These are phyloP conservation scores for Tylopilus cervinicoccineus DNA, from an alignment of 768 basidiomycete genomes.

Conservation along the genomic window DNA sequence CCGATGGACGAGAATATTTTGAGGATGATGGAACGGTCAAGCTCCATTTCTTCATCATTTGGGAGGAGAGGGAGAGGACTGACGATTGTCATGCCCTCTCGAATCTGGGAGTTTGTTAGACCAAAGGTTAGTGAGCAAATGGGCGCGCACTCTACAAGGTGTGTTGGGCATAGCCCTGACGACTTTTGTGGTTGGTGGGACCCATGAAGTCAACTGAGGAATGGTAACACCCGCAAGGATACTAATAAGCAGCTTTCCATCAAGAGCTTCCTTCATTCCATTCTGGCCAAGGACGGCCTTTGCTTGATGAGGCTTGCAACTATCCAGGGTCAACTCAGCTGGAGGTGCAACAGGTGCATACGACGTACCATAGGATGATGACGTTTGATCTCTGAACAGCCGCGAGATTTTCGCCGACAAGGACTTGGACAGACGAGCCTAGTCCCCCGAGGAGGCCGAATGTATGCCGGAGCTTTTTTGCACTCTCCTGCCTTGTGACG, in stretches of 20 bases:
- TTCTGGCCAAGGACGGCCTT: slow-evolving; percentile 63
- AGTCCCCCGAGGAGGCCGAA: slow-evolving; percentile 59
- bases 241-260: slow-evolving; percentile 90
- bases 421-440: slow-evolving; percentile 66
- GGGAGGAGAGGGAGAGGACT: slow-evolving; percentile 58
- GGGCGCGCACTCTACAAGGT: slow-evolving; percentile 73
- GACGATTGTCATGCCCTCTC: slow-evolving; percentile 98
- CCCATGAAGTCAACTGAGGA: slow-evolving; percentile 70
- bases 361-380: slow-evolving; percentile 76
- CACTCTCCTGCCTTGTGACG: slow-evolving; percentile 77
- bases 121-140: neutral
- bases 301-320: slow-evolving; percentile 93
- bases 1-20: slow-evolving; percentile 98
- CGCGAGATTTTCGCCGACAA: slow-evolving; percentile 63
- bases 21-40: slow-evolving; percentile 69
- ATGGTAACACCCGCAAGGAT: slow-evolving; percentile 98
- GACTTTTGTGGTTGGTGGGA: slow-evolving; percentile 72
- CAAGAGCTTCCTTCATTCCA: slow-evolving; percentile 80
- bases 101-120: slow-evolving; percentile 56
- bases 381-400: slow-evolving; percentile 78
- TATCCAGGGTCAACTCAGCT: slow-evolving; percentile 29
- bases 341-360: neutral
- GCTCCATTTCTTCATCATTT: slow-evolving; percentile 40
- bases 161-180: slow-evolving; percentile 99
- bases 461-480: slow-evolving; percentile 53